Evolutionary conservation across 2,329 filamentous ascomycete genomes (phyloP).

Genomic region (Periglandula ipomoeae): DNA sequence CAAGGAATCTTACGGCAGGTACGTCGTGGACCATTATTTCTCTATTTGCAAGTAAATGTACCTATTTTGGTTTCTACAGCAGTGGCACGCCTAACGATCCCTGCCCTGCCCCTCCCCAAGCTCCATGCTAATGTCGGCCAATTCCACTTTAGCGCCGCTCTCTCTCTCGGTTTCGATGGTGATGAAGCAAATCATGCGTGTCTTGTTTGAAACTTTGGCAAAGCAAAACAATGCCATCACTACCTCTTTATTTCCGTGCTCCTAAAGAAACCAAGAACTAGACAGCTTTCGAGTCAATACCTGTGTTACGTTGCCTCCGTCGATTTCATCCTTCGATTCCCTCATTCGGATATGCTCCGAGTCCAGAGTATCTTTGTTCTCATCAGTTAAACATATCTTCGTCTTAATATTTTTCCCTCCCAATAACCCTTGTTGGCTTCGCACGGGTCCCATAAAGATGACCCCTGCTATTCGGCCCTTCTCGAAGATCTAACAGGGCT

Average conservation of each 20-base stretch:
- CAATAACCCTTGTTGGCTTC: not conserved
- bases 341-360: not conserved
- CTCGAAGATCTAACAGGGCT: not conserved
- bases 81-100: not conserved
- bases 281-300: too few relatives aligned
- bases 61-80: too few relatives aligned
- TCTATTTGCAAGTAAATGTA: too few relatives aligned
- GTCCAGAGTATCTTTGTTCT: not conserved
- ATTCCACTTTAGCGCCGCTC: not conserved
- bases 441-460: not conserved
- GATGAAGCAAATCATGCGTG: not conserved
- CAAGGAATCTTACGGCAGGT: too few relatives aligned
- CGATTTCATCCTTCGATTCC: not conserved
- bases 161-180: not conserved
- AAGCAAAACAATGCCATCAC: too few relatives aligned
- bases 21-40: not conserved
- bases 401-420: not conserved
- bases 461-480: conserved; percentile 7
- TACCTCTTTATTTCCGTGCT: too few relatives aligned
- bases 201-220: too few relatives aligned
- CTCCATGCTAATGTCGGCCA: not conserved
- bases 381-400: not conserved
- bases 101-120: not conserved
- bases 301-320: not conserved
- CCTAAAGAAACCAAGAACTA: not conserved